Conservation (phyloP, 2,329 filamentous ascomycete species). For the Monilinia laxa region DNA sequence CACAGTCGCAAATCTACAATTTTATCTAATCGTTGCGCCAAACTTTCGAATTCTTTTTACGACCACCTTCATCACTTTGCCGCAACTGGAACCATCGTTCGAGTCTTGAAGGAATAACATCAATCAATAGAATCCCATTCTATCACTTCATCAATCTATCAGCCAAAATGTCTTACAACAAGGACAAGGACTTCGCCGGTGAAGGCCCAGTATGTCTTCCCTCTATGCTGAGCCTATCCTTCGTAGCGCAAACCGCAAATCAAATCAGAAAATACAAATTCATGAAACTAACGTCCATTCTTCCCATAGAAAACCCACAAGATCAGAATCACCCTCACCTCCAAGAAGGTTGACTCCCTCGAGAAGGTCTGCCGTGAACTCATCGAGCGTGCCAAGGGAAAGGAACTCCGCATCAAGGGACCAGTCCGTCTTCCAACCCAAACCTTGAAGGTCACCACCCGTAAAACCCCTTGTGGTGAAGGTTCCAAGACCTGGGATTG, state of each 20-base stretch:
- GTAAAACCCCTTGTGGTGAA: conserved; percentile 99
- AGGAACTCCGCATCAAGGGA: conserved; percentile 98
- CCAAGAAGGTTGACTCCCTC: conserved; percentile 89
- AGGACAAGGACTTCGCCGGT: conserved; percentile 87
- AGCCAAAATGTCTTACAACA: conserved; percentile 83
- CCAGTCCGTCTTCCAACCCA: conserved; percentile 97
- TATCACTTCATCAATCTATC: conserved; percentile 16
- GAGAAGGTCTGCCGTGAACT: conserved; percentile 99
- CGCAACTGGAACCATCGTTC: conserved; percentile 64
- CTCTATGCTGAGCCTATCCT: not conserved
- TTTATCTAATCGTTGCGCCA: not conserved
- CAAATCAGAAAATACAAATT: not conserved
- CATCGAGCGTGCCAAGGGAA: conserved; percentile 96
- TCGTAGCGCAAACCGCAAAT: conserved; percentile 1
- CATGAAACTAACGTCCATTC: conserved; percentile 18
- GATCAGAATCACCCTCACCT: conserved; percentile 97
- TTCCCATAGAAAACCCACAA: conserved; percentile 83
- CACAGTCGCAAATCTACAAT: conserved; percentile 27
- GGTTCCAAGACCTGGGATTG: conserved; percentile 99
- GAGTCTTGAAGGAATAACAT: conserved; percentile 70
- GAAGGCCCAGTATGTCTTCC: conserved; percentile 73
- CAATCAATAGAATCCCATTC: conserved; percentile 39
- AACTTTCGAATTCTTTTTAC: conserved; percentile 17
- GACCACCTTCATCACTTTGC: conserved; percentile 73
- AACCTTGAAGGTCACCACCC: conserved; percentile 74